These are phyloP conservation scores for Kwoniella botswanensis DNA, from an alignment of 768 basidiomycete genomes.

Conservation along the genomic window DNA sequence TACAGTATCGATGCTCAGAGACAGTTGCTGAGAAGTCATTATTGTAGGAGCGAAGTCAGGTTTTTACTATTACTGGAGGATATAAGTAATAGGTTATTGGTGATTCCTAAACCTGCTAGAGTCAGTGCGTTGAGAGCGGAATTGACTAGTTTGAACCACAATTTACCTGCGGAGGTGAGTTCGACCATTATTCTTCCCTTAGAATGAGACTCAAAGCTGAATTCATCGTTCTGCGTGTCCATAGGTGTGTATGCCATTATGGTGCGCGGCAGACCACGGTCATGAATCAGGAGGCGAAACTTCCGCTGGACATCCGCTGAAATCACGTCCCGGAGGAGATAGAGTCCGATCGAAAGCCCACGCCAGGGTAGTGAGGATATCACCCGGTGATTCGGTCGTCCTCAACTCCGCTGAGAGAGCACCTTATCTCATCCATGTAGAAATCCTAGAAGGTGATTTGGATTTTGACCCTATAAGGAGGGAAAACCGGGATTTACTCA, in stretches of 20 bases:
- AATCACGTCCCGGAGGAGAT: constrained; percentile 60
- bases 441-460: constrained; percentile 85
- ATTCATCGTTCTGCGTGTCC: not conserved
- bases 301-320: constrained; percentile 62
- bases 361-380: constrained; percentile 94
- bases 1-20: constrained; percentile 73
- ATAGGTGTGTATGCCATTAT: constrained; percentile 60
- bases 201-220: too few species aligned
- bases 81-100: constrained; percentile 86
- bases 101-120: constrained; percentile 90
- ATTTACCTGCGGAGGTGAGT: constrained; percentile 88
- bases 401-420: constrained; percentile 96
- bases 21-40: constrained; percentile 80
- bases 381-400: constrained; percentile 95
- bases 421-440: constrained; percentile 88
- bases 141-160: constrained; percentile 91
- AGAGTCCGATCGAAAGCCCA: constrained; percentile 67
- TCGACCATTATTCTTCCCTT: too few species aligned
- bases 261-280: constrained; percentile 60
- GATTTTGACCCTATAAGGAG: constrained; percentile 87
- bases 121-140: constrained; percentile 96
- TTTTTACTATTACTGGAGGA: constrained; percentile 87
- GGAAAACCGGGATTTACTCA: constrained; percentile 82
- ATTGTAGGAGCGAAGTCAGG: constrained; percentile 88
- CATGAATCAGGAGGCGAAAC: constrained; percentile 59